Percentiles rank a stretch among this genome's conserved stretches.
These are phyloP conservation scores for Mucor saturninus DNA, from an alignment of 371 early-diverging fungal species.

Conservation along the genomic window DNA sequence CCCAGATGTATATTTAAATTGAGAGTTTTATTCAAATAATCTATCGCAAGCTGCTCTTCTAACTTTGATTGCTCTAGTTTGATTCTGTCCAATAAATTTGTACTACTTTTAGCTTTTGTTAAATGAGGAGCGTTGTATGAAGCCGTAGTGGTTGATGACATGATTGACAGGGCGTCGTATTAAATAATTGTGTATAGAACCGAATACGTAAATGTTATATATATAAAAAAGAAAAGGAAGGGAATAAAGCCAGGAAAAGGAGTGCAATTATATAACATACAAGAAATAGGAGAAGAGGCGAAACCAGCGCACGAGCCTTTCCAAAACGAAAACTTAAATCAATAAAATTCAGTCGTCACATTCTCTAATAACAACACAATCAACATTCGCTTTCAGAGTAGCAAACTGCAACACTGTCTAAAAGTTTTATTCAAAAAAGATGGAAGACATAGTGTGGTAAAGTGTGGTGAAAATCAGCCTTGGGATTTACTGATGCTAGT, in stretches of 20 bases:
- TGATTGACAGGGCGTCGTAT: background rate
- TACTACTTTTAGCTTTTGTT: slow-evolving; percentile 17
- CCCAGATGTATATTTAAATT: slow-evolving; percentile 25
- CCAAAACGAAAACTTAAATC: no score
- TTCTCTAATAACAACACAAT: no score
- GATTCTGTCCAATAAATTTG: slow-evolving; percentile 22
- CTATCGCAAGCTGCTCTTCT: slow-evolving; percentile 32
- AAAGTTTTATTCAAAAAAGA: no score
- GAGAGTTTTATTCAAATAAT: slow-evolving; percentile 33
- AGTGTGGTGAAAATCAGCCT: no score
- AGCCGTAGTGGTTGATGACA: slow-evolving; percentile 5
- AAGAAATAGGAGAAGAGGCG: slow-evolving; percentile 5
- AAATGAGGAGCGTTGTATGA: slow-evolving; percentile 3
- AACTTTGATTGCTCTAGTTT: slow-evolving; percentile 30
- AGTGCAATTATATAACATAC: no score
- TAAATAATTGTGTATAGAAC: slow-evolving; percentile 1
- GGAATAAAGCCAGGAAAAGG: background rate
- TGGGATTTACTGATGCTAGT: no score
- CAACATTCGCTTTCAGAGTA: no score
- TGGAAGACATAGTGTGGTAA: no score
- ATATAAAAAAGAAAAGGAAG: slow-evolving; percentile 1
- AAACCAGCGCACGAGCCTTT: no score
- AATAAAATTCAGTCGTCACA: no score
- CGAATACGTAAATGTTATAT: background rate
- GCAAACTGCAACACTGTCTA: no score